phyloP scores from a whole-genome alignment of 129 eudicot genomes.

The Saposhnikovia divaricata region DNA sequence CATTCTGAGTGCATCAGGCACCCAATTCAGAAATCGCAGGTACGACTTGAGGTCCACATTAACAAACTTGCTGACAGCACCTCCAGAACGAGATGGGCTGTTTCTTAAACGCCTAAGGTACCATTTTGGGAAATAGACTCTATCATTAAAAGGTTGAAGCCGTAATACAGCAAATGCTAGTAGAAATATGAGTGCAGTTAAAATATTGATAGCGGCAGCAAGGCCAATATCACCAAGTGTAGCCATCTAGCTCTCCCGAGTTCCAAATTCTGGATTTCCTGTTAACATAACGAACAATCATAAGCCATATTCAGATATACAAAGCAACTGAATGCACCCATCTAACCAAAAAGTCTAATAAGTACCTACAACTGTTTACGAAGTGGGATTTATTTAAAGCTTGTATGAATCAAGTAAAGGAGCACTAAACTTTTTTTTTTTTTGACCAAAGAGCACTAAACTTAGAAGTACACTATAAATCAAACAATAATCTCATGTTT shows the following conservation, averaged over 20 bases:
- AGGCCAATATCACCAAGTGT: constrained; percentile 69
- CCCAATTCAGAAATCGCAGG: constrained; percentile 64
- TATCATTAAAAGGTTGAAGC: constrained; percentile 75
- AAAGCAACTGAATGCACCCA: neutral
- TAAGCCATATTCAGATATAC: neutral
- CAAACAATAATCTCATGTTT: neutral
- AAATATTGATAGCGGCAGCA: constrained; percentile 68
- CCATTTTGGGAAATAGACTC: constrained; percentile 90
- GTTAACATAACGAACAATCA: neutral
- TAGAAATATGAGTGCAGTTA: constrained; percentile 58
- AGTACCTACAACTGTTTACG: neutral
- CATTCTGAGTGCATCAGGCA: constrained; percentile 89
- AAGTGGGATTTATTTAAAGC: neutral
- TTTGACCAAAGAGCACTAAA: too few relatives aligned
- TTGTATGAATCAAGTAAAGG: neutral
- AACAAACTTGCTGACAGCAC: constrained; percentile 54
- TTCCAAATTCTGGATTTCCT: constrained; percentile 13
- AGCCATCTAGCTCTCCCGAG: constrained; percentile 46
- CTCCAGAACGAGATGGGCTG: constrained; percentile 66
- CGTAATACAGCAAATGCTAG: constrained; percentile 69
- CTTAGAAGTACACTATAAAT: neutral
- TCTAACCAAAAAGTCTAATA: neutral
- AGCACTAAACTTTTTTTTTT: neutral
- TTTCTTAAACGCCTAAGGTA: constrained; percentile 70
- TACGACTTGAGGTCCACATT: constrained; percentile 73